Conservation (phyloP, 1,284 basidiomycete species). For the Cutaneotrichosporon mucoides region DNA sequence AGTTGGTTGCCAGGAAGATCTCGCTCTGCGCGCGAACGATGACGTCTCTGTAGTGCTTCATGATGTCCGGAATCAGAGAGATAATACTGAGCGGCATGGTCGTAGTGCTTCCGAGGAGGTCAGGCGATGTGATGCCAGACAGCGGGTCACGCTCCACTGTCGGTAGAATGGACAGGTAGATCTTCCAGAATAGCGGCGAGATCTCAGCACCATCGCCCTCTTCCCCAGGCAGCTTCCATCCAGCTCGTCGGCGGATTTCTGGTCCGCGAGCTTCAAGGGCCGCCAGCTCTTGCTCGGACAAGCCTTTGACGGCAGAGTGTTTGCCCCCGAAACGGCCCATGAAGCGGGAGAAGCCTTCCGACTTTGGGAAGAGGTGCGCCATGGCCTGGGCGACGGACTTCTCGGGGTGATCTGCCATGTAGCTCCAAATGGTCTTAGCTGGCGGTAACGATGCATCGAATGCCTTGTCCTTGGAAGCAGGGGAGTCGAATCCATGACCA, state of each 20-base stretch:
- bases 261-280: conserved; percentile 33
- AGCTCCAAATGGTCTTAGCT: conserved; percentile 31
- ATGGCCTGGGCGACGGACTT: conserved; percentile 37
- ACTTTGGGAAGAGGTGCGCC: conserved; percentile 34
- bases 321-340: conserved; percentile 40
- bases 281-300: conserved; percentile 35
- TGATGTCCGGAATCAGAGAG: conserved; percentile 60
- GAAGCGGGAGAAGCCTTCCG: conserved; percentile 40
- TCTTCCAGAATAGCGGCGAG: conserved; percentile 51
- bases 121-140: conserved; percentile 55
- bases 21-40: conserved; percentile 58
- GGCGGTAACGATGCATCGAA: not conserved
- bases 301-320: conserved; percentile 46
- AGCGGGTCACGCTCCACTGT: conserved; percentile 56
- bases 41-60: conserved; percentile 56
- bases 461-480: too few species aligned
- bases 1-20: conserved; percentile 61
- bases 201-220: conserved; percentile 39
- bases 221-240: conserved; percentile 44
- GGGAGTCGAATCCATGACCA: too few species aligned
- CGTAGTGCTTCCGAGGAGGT: conserved; percentile 56
- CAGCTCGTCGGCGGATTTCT: conserved; percentile 36
- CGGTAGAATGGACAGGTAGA: conserved; percentile 57
- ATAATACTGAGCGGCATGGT: conserved; percentile 54
- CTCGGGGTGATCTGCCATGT: conserved; percentile 37